Percentiles rank a stretch among this genome's conserved stretches.
phyloP scores from a whole-genome alignment of 352 stramenopile genomes.

The Pythium oligandrum region DNA sequence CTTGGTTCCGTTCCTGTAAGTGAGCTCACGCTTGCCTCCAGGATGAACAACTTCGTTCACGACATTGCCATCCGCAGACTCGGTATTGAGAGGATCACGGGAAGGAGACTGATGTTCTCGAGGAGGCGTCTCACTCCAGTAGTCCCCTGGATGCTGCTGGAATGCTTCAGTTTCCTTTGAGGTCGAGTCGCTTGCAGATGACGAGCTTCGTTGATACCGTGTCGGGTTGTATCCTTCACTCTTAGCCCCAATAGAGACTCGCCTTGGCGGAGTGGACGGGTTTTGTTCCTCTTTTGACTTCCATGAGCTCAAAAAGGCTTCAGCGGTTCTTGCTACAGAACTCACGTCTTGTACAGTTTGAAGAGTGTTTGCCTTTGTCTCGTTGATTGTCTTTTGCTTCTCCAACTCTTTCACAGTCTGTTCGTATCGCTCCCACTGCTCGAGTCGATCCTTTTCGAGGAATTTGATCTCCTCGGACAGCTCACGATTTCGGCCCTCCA shows the following conservation, averaged over 20 bases:
- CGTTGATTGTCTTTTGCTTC: conserved; percentile 22
- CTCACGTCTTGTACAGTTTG: conserved; percentile 14
- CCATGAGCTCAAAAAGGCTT: conserved; percentile 10
- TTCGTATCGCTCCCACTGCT: conserved; percentile 74
- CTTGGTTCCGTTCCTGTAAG: conserved; percentile 61
- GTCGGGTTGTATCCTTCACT: no score
- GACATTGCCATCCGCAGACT: neutral
- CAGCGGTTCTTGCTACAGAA: conserved; percentile 8
- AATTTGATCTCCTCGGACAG: conserved; percentile 74
- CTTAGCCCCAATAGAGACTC: no score
- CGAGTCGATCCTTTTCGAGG: conserved; percentile 63
- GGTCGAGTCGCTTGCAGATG: no score
- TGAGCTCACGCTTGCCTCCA: conserved; percentile 52
- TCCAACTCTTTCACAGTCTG: conserved; percentile 36
- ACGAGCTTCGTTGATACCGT: no score
- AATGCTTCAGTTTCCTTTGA: neutral
- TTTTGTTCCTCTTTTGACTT: neutral
- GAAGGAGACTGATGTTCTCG: neutral
- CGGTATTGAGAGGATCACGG: neutral
- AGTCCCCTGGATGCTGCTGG: no score
- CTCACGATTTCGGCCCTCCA: conserved; percentile 74
- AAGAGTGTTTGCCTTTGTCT: neutral
- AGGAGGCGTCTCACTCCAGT: no score
- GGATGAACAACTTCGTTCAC: conserved; percentile 45
- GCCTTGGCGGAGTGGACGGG: neutral